Percentiles rank a stretch among this genome's conserved stretches.
phyloP scores from a whole-genome alignment of 176 grass and related monocot species.

The Tillandsia fasciculata region DNA sequence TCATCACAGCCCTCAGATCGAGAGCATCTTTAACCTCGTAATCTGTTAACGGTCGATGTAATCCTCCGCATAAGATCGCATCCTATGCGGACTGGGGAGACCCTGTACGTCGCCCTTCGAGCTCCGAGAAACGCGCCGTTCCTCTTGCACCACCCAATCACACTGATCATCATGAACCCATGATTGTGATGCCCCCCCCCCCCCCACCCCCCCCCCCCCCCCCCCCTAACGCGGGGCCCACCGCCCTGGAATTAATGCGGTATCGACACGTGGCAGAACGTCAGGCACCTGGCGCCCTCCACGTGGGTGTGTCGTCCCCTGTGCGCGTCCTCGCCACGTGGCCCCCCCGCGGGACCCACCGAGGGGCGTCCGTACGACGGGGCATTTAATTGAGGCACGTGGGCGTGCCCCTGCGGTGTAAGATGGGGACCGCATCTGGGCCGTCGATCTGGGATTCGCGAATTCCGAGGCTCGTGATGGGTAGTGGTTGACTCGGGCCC shows the following conservation, averaged over 20 bases:
- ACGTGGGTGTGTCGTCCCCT: slow-evolving; percentile 29
- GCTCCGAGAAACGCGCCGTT: slow-evolving; percentile 28
- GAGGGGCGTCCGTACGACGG: slow-evolving; percentile 11
- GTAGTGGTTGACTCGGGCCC: slow-evolving; percentile 16
- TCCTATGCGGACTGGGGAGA: neutral
- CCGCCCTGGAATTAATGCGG: neutral
- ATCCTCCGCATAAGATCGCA: neutral
- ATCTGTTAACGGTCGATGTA: neutral
- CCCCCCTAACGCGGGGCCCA: neutral
- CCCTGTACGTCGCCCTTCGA: slow-evolving; percentile 10
- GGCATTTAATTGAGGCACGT: slow-evolving; percentile 22
- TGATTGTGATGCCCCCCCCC: slow-evolving; percentile 24
- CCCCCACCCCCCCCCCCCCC: no score
- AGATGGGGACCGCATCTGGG: neutral
- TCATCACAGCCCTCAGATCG: neutral
- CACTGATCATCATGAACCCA: slow-evolving; percentile 45
- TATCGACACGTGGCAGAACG: neutral
- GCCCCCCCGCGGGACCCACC: neutral
- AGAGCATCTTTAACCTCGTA: neutral
- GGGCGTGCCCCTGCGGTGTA: slow-evolving; percentile 14
- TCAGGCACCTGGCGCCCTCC: slow-evolving; percentile 19
- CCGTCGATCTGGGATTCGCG: slow-evolving; percentile 14
- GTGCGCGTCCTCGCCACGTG: neutral
- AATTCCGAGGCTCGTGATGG: slow-evolving; percentile 10
- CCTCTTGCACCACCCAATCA: slow-evolving; percentile 30